Conservation (phyloP, 768 basidiomycete species). For the Mycena crocata region DNA sequence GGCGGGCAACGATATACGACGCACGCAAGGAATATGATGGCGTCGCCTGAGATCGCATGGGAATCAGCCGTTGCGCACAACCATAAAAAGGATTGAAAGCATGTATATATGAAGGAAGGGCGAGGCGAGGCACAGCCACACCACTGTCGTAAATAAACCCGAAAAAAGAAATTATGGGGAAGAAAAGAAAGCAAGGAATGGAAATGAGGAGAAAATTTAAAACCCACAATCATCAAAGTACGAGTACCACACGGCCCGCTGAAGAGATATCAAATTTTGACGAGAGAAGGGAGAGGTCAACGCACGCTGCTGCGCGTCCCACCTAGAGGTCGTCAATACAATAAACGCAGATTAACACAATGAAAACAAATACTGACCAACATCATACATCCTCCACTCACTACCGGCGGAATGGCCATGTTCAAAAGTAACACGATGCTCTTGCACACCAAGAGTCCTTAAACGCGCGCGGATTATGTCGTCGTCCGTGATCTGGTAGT, state of each 20-base stretch:
- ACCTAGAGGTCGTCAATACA: constrained; percentile 38
- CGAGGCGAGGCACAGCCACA: too few species aligned
- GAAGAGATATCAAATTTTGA: constrained; percentile 23
- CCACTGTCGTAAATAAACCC: too few species aligned
- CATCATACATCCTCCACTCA: constrained; percentile 87
- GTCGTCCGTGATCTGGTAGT: constrained; percentile 77
- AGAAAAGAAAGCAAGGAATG: too few species aligned
- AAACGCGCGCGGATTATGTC: constrained; percentile 85
- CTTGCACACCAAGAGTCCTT: constrained; percentile 82
- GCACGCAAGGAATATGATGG: constrained; percentile 86
- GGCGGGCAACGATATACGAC: constrained; percentile 33
- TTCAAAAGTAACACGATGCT: constrained; percentile 75
- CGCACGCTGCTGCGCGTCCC: constrained; percentile 77
- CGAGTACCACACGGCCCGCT: constrained; percentile 83
- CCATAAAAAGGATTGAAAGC: too few species aligned
- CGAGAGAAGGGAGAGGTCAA: constrained; percentile 24
- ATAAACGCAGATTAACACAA: too few species aligned
- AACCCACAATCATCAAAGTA: constrained; percentile 48
- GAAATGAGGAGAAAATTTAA: too few species aligned
- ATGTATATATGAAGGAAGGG: too few species aligned
- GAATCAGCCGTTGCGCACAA: too few species aligned
- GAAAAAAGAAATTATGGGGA: too few species aligned
- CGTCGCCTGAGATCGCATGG: constrained; percentile 77
- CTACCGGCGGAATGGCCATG: constrained; percentile 69
- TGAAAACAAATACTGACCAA: constrained; percentile 51